These are phyloP conservation scores for Onygena corvina DNA, from an alignment of 2,329 filamentous ascomycete genomes.

Conservation along the genomic window DNA sequence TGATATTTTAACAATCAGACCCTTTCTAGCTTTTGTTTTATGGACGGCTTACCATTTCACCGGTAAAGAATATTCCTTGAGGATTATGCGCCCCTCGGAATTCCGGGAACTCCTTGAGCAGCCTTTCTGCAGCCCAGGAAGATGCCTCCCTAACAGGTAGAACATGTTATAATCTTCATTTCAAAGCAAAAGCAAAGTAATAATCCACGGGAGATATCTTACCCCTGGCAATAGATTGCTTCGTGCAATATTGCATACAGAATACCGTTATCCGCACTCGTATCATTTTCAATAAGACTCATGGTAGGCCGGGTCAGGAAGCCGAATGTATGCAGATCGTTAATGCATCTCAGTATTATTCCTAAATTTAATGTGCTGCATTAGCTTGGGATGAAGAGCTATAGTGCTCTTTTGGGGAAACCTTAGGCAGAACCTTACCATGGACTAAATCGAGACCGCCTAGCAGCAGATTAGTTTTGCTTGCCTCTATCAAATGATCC, in stretches of 20 bases:
- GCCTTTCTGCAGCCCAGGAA: constrained; percentile 58
- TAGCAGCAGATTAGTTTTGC: constrained; percentile 16
- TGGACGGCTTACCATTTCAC: constrained; percentile 56
- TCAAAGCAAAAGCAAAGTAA: background rate
- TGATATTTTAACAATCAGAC: background rate
- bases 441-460: constrained; percentile 65
- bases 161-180: background rate
- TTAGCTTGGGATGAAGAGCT: background rate
- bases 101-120: constrained; percentile 27
- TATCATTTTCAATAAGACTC: constrained; percentile 52
- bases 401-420: background rate
- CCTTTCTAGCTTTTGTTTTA: background rate
- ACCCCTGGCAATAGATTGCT: constrained; percentile 67
- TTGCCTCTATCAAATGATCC: background rate
- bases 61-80: constrained; percentile 62
- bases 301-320: constrained; percentile 62
- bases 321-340: constrained; percentile 65
- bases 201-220: constrained; percentile 18
- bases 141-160: constrained; percentile 39
- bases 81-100: constrained; percentile 37
- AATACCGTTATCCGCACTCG: constrained; percentile 61
- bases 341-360: constrained; percentile 55
- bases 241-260: constrained; percentile 85
- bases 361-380: constrained; percentile 27
- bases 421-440: constrained; percentile 26